Percentiles rank a stretch among this genome's conserved stretches.
Conservation (phyloP, 2,329 filamentous ascomycete species). For the Rhynchosporium graminicola region DNA sequence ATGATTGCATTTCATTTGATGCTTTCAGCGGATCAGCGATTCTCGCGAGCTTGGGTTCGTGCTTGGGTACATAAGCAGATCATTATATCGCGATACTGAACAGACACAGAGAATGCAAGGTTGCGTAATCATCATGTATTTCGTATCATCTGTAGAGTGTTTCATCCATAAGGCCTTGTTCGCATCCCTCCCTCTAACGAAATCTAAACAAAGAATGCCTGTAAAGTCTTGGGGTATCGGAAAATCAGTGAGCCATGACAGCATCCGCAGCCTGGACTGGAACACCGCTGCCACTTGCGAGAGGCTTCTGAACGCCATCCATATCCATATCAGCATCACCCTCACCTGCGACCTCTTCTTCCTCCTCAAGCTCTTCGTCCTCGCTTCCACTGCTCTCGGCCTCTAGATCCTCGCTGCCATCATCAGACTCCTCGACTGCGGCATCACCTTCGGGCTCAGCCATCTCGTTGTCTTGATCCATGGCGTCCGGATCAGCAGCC, state of each 20-base stretch:
- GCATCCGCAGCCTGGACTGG: conserved; percentile 33
- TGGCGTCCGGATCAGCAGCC: conserved; percentile 44
- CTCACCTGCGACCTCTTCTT: conserved; percentile 49
- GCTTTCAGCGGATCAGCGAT: too few species aligned
- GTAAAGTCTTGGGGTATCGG: conserved; percentile 27
- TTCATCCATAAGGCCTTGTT: conserved; percentile 18
- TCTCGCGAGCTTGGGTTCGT: too few species aligned
- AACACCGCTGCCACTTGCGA: conserved; percentile 23
- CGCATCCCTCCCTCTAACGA: conserved; percentile 16
- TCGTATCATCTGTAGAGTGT: conserved; percentile 5
- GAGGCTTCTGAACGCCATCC: conserved; percentile 43
- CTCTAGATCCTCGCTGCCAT: conserved; percentile 77
- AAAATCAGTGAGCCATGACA: conserved; percentile 39
- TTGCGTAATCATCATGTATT: conserved; percentile 20
- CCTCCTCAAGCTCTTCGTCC: conserved; percentile 48
- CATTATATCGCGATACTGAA: background rate
- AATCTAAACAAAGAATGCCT: conserved; percentile 26
- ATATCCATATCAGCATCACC: conserved; percentile 54
- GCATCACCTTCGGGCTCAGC: conserved; percentile 61
- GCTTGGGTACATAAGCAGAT: background rate
- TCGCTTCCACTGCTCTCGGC: conserved; percentile 74
- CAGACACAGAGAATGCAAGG: background rate
- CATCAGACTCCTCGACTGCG: conserved; percentile 66
- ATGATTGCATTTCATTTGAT: too few species aligned
- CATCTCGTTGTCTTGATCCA: conserved; percentile 74